These are phyloP conservation scores for Luffa acutangula DNA, from an alignment of 306 rosid genomes.

Conservation along the genomic window DNA sequence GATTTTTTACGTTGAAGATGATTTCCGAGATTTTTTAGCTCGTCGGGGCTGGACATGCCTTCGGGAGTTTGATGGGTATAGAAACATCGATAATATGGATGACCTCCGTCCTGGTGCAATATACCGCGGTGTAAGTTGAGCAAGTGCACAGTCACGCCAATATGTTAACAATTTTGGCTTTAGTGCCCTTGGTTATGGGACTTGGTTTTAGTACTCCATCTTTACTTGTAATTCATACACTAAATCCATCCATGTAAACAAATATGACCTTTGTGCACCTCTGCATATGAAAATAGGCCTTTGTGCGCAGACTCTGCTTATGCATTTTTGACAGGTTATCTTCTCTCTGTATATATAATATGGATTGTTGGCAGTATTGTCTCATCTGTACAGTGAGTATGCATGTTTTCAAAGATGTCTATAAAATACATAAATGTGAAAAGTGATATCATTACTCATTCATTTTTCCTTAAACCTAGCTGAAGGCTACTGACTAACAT, in stretches of 20 bases:
- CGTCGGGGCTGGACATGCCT: conserved; percentile 75
- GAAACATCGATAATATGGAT: conserved; percentile 78
- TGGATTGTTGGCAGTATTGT: background rate
- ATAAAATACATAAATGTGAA: background rate
- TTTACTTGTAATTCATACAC: conserved; percentile 3
- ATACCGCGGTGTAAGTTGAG: conserved; percentile 74
- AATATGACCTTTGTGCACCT: background rate
- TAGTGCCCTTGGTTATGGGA: background rate
- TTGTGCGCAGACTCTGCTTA: background rate
- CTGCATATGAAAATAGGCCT: background rate
- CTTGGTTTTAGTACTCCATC: conserved; percentile 1
- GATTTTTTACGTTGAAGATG: conserved; percentile 74
- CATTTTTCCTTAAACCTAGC: background rate
- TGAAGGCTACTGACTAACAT: background rate
- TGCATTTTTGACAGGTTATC: conserved; percentile 10
- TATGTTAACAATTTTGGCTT: background rate
- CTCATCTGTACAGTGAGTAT: background rate
- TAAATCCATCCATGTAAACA: conserved; percentile 1
- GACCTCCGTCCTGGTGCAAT: conserved; percentile 84
- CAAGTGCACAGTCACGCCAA: background rate
- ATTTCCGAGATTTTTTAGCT: conserved; percentile 65
- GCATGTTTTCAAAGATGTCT: background rate
- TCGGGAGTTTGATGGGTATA: conserved; percentile 70
- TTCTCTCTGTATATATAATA: background rate
- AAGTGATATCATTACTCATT: background rate